phyloP scores from a whole-genome alignment of 2,329 filamentous ascomycete genomes.

The Monosporascus sp. region DNA sequence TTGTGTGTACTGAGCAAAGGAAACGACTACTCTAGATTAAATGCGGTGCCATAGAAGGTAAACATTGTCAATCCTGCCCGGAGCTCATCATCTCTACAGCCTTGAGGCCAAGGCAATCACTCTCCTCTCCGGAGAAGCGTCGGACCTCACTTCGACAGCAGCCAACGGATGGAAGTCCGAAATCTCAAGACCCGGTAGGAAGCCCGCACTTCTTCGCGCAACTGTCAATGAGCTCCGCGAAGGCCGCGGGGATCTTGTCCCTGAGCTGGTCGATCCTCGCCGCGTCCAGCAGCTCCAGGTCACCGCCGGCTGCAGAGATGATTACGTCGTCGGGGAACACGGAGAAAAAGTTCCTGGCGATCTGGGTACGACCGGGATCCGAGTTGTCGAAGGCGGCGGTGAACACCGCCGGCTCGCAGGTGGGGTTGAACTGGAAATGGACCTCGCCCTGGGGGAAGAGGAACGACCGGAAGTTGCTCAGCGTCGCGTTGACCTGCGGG shows the following conservation, averaged over 20 bases:
- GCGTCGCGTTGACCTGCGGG: constrained; percentile 22
- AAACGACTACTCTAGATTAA: too few relatives aligned
- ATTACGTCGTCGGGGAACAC: constrained; percentile 15
- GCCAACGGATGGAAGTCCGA: neutral
- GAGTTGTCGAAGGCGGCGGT: constrained; percentile 37
- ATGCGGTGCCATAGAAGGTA: too few relatives aligned
- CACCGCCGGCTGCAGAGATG: constrained; percentile 4
- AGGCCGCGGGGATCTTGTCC: neutral
- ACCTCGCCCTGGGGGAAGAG: constrained; percentile 38
- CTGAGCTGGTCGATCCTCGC: neutral
- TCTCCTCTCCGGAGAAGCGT: too few relatives aligned
- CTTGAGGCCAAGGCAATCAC: too few relatives aligned
- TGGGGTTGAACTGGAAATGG: constrained; percentile 42
- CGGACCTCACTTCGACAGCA: neutral
- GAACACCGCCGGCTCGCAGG: constrained; percentile 37
- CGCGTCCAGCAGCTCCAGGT: neutral
- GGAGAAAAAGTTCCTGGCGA: constrained; percentile 26
- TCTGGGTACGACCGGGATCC: constrained; percentile 35
- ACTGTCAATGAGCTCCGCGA: neutral
- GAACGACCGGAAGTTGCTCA: constrained; percentile 31
- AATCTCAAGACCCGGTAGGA: neutral
- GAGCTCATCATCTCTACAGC: too few relatives aligned
- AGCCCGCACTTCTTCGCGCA: neutral
- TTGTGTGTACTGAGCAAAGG: too few relatives aligned
- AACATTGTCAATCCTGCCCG: too few relatives aligned